A percentile compares a stretch with the other conserved stretches of the same genome.
These are phyloP conservation scores for Chaetomium globosum DNA, from an alignment of 2,329 filamentous ascomycete species.

Conservation along the genomic window DNA sequence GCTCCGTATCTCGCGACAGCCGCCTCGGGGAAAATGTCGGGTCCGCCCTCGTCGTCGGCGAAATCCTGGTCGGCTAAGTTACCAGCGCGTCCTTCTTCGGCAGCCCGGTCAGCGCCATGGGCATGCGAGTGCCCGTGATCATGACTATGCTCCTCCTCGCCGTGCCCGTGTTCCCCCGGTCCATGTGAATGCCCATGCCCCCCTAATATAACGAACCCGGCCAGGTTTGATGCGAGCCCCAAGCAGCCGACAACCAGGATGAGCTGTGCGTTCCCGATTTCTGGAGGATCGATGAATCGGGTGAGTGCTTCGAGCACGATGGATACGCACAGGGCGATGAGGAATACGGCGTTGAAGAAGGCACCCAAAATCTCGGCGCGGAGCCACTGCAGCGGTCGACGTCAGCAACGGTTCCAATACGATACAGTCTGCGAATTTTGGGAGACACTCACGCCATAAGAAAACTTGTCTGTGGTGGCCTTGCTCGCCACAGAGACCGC, in stretches of 20 bases:
- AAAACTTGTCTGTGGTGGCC: constrained; percentile 86
- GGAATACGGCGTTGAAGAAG: constrained; percentile 94
- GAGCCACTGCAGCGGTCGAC: constrained; percentile 69
- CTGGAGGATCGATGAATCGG: constrained; percentile 86
- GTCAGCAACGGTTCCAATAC: neutral
- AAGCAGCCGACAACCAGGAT: constrained; percentile 87
- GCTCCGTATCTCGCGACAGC: constrained; percentile 52
- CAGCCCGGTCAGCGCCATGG: constrained; percentile 36
- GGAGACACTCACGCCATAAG: constrained; percentile 74
- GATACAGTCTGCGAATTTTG: no score
- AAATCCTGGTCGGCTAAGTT: constrained; percentile 45
- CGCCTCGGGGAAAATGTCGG: constrained; percentile 65
- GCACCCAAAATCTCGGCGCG: constrained; percentile 95
- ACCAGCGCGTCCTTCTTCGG: constrained; percentile 57
- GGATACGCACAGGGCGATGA: constrained; percentile 92
- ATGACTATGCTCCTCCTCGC: constrained; percentile 52
- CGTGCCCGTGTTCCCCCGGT: constrained; percentile 52
- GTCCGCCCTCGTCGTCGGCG: constrained; percentile 60
- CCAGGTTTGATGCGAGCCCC: constrained; percentile 83
- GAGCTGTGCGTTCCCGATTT: constrained; percentile 80
- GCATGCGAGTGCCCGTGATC: constrained; percentile 32
- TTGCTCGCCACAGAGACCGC: constrained; percentile 87
- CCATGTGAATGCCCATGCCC: constrained; percentile 87
- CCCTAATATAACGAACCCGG: constrained; percentile 88
- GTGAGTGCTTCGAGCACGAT: constrained; percentile 95